A percentile compares a stretch with the other conserved stretches of the same genome.
Evolutionary conservation across 2,329 filamentous ascomycete genomes (phyloP).

Genomic region (Dactylellina leptospora): DNA sequence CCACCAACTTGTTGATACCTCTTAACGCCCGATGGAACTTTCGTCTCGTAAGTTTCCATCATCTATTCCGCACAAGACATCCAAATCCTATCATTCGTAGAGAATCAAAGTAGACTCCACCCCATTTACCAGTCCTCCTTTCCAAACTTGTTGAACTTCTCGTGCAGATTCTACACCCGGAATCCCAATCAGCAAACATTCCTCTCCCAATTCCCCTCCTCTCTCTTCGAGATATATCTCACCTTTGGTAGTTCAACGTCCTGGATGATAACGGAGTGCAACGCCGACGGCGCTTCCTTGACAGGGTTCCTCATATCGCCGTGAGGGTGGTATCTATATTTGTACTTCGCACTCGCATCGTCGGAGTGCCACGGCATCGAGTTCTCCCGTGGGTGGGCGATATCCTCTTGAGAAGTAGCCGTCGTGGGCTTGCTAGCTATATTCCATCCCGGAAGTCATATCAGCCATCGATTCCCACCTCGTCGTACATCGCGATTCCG

Average conservation of each 20-base stretch:
- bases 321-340: conserved; percentile 76
- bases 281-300: conserved; percentile 89
- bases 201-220: not conserved
- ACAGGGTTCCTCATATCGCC: conserved; percentile 78
- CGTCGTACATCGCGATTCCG: conserved; percentile 55
- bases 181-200: not conserved
- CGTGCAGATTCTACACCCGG: conserved; percentile 77
- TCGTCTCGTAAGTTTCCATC: not conserved
- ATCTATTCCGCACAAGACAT: not conserved
- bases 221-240: conserved; percentile 57
- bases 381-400: conserved; percentile 73
- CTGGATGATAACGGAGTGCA: conserved; percentile 94
- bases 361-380: conserved; percentile 92
- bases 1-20: not conserved
- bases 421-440: conserved; percentile 84
- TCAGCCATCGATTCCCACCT: conserved; percentile 6
- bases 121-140: conserved; percentile 94
- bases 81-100: not conserved
- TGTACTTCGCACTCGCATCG: conserved; percentile 64
- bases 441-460: conserved; percentile 20
- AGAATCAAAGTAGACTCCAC: conserved; percentile 26
- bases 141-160: conserved; percentile 99
- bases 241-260: conserved; percentile 92
- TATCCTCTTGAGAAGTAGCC: conserved; percentile 79
- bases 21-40: not conserved